A percentile compares a stretch with the other conserved stretches of the same genome.
Conservation (phyloP, 305 asterid genomes). For the Fraxinus baroniana region DNA sequence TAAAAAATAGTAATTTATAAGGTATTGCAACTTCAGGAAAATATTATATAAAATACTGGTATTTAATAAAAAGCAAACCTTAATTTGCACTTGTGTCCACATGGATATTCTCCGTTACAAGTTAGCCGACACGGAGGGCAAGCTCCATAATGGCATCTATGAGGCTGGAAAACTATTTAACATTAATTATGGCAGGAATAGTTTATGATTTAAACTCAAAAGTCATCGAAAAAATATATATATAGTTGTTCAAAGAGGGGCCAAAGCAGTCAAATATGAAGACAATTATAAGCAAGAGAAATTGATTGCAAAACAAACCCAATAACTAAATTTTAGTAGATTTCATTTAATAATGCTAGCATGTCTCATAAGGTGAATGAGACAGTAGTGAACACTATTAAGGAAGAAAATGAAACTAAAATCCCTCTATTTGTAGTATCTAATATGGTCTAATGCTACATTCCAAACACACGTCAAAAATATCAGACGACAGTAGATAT, state of each 20-base stretch:
- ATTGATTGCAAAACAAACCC: not conserved
- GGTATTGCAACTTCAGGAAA: conserved; percentile 16
- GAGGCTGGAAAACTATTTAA: conserved; percentile 59
- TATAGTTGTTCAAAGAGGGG: not conserved
- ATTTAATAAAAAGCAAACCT: conserved; percentile 47
- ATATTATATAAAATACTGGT: conserved; percentile 4
- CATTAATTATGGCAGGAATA: conserved; percentile 9
- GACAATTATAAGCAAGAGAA: not conserved
- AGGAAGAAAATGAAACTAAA: not conserved
- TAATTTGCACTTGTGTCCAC: conserved; percentile 81
- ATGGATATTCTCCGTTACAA: conserved; percentile 71
- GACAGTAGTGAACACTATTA: not conserved
- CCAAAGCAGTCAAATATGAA: not conserved
- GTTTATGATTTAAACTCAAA: not conserved
- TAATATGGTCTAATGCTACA: not conserved
- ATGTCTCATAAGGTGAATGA: not conserved
- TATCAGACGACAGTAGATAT: not conserved
- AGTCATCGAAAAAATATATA: not conserved
- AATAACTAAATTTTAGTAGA: not conserved
- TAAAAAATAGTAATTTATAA: conserved; percentile 16
- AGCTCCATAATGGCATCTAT: conserved; percentile 92
- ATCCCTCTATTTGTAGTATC: not conserved
- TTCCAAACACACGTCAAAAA: not conserved
- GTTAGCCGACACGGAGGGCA: conserved; percentile 73
- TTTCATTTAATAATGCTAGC: not conserved